Evolutionary conservation across 495 filamentous ascomycete genomes (phyloP).

Genomic region (Physcia stellaris): DNA sequence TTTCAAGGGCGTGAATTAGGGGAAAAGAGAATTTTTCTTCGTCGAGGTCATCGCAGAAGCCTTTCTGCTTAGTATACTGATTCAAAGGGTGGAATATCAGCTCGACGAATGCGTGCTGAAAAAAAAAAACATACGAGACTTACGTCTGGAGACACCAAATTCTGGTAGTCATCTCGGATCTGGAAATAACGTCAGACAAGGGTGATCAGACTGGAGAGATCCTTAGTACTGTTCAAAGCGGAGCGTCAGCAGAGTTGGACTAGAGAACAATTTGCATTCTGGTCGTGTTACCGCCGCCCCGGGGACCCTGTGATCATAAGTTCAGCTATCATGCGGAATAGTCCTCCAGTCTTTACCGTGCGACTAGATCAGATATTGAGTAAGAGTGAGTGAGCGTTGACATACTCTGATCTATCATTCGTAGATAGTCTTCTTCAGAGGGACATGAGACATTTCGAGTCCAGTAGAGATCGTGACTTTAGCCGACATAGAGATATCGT

Average conservation of each 20-base stretch:
- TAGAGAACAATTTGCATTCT: too few species aligned
- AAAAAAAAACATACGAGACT: constrained; percentile 1
- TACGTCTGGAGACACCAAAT: constrained; percentile 14
- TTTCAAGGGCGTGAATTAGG: constrained; percentile 11
- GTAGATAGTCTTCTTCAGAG: constrained; percentile 20
- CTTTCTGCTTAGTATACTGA: constrained; percentile 23
- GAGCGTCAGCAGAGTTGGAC: too few species aligned
- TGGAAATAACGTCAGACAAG: constrained; percentile 23
- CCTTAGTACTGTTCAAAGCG: neutral
- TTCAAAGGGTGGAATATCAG: too few species aligned
- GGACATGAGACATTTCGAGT: constrained; percentile 18
- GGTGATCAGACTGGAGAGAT: constrained; percentile 13
- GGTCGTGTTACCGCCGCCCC: too few species aligned
- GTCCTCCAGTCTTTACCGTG: constrained; percentile 21
- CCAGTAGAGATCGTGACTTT: constrained; percentile 26
- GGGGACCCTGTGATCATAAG: constrained; percentile 22
- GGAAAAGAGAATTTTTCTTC: constrained; percentile 27
- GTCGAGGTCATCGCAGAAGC: constrained; percentile 27
- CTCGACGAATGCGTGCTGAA: neutral
- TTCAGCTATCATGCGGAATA: constrained; percentile 21
- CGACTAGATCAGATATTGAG: neutral
- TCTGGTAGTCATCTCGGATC: constrained; percentile 27
- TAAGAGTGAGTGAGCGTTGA: neutral
- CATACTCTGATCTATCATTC: constrained; percentile 20
- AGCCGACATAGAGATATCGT: constrained; percentile 21